Base-by-base conservation (phyloP, 164 flowering plant species). In the Hamamelis virginiana region DNA sequence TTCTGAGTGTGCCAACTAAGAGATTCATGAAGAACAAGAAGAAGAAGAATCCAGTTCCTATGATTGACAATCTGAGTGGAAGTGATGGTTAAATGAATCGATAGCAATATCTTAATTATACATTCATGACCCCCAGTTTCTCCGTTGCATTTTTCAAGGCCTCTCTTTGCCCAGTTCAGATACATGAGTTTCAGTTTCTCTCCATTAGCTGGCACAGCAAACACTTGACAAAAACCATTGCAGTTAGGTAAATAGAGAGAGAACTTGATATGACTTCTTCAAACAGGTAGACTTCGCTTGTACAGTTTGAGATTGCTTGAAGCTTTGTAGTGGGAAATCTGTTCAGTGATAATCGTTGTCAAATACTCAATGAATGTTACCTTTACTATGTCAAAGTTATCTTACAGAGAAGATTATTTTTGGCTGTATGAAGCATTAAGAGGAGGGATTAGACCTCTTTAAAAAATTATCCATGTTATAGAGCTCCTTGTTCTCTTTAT, bases 1-100 rank as follows among this genome's bases (percentile, higher is more conserved):
- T 90, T 9, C 71, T 92, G 62, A 83, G 82, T 60, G 87, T 87
- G 23, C 84, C 97, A 16, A 48, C 82, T 8, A 80, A 80, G 43
- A 80, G 76, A 58, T 91, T 91, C 66, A 67, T 69, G 5, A 45
- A n/a, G 23, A 78, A 55, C 64, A 80, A 69, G 67, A 76, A 71
- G 52, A 64, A 27, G 65, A 64, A 59, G 67, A 44, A 52, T 27
- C 25, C 38, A 8, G 56, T 38, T 23, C 52, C 8, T 13, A 18
- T 27, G 60, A 26, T 48, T 47, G 70, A 62, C 51, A 26, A 55
- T 8, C 21, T 1, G 16, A 69, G 62, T 12, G 16, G n/a, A 11
- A 25, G 15, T 22, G 28, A 59, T 21, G 19, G 15, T 56, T 44
- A 25, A 62, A 33, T 21, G 27, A 70, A 23, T 15, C 0, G 25